These are phyloP conservation scores for Paecilomyces fulvus DNA, from an alignment of 2,329 filamentous ascomycete species.

Conservation along the genomic window DNA sequence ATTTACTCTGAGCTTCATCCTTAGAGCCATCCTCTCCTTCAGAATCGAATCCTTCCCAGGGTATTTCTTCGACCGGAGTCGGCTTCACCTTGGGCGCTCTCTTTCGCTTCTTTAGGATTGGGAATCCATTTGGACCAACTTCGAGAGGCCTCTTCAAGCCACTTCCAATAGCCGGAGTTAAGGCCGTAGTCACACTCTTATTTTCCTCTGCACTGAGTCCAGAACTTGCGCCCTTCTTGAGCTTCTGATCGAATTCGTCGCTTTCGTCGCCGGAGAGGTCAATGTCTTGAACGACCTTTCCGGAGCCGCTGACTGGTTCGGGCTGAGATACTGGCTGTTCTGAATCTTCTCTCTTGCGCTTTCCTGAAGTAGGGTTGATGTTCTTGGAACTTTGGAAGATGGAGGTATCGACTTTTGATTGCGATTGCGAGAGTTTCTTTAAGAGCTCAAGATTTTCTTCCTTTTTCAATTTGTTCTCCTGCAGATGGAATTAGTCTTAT, in stretches of 20 bases:
- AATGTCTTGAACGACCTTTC: conserved; percentile 16
- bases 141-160: conserved; percentile 85
- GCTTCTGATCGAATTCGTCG: conserved; percentile 24
- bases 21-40: conserved; percentile 17
- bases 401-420: conserved; percentile 71
- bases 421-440: conserved; percentile 66
- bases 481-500: conserved; percentile 11
- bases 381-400: conserved; percentile 69
- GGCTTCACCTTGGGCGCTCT: conserved; percentile 49
- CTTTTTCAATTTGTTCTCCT: conserved; percentile 86
- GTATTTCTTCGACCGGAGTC: conserved; percentile 27
- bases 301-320: conserved; percentile 6
- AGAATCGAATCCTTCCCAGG: conserved; percentile 39
- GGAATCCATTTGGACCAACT: conserved; percentile 66
- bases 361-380: conserved; percentile 45
- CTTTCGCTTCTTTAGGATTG: conserved; percentile 75
- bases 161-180: conserved; percentile 44
- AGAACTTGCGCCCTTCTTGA: conserved; percentile 13
- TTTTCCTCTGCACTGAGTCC: conserved; percentile 42
- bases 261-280: conserved; percentile 25
- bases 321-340: conserved; percentile 4
- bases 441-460: conserved; percentile 82
- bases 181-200: conserved; percentile 28
- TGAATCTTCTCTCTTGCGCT: conserved; percentile 56
- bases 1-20: conserved; percentile 25